Evolutionary conservation across 164 flowering plant genomes (phyloP).

Genomic region (Taxillus chinensis): DNA sequence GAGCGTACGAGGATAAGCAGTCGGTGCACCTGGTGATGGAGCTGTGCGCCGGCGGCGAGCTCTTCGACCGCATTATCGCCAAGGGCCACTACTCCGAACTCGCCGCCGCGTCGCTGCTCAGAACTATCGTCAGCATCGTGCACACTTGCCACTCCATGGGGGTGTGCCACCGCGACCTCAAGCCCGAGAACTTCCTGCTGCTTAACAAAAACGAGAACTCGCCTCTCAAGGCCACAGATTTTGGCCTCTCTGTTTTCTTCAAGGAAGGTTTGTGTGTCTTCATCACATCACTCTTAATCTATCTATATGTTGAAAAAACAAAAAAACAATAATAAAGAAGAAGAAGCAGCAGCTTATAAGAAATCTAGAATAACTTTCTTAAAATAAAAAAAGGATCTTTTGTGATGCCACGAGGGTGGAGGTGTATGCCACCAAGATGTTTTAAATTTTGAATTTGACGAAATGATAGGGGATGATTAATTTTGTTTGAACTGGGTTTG

Average conservation of each 20-base stretch:
- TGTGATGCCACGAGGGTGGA: neutral
- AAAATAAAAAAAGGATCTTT: too few relatives aligned
- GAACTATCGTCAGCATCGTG: slow-evolving; percentile 60
- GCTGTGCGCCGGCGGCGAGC: slow-evolving; percentile 77
- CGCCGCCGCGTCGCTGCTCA: slow-evolving; percentile 50
- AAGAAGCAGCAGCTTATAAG: too few relatives aligned
- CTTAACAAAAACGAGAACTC: slow-evolving; percentile 49
- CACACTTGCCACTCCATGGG: slow-evolving; percentile 73
- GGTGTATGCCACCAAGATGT: neutral
- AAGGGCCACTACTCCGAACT: slow-evolving; percentile 65
- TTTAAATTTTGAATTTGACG: neutral
- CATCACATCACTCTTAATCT: neutral
- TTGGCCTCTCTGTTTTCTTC: slow-evolving; percentile 58
- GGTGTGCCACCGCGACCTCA: slow-evolving; percentile 63
- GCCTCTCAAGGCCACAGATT: slow-evolving; percentile 67
- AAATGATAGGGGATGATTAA: neutral
- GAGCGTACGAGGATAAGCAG: slow-evolving; percentile 66
- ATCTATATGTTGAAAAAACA: neutral
- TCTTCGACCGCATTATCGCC: slow-evolving; percentile 58
- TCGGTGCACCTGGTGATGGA: slow-evolving; percentile 79
- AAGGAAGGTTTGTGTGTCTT: slow-evolving; percentile 38
- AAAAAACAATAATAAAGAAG: too few relatives aligned
- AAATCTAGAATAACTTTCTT: too few relatives aligned
- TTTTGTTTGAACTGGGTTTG: neutral
- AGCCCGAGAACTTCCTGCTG: slow-evolving; percentile 70